Evolutionary conservation across 495 filamentous ascomycete genomes (phyloP), one percentile per base, ranked within the genome.

Genomic region (Aspergillus olivimuriae): DNA sequence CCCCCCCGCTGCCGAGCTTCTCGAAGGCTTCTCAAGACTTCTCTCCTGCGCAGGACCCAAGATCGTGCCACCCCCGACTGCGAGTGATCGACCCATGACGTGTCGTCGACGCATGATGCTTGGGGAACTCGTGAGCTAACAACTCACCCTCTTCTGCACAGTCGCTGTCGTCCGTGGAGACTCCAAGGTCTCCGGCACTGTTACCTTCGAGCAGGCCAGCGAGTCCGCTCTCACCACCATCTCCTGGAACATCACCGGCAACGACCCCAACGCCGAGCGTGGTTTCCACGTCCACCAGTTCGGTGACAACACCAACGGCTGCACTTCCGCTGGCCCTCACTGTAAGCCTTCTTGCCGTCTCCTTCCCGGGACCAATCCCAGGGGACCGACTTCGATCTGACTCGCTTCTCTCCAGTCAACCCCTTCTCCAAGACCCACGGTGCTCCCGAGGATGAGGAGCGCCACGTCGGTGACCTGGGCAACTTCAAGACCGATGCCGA

Each of bases 221-320:
- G 92, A 95, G 77, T 77, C 67, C 58, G 61, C 75, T 56, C 78
- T 82, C 44, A 97, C 92, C 58, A 94, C 77, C 65, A 76, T 97
- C 70, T 77, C 83, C 54, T 97, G 86, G 80, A 80, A 97, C 70
- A 91, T 97, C 72, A 78, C 78, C 51, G 89, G 90, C 75, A 70
- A 94, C 71, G 90, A 96, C 61, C 60, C 90, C 71, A 96, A 94
- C 57, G 91, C 92, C 58, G 79, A 91, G 82, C 89, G 94, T 73
- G 92, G 84, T 68, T 84, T 95, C 77, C 94, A 97, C 77, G 83
- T 97, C 60, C 92, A 97, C 75, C 85, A 92, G 72, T 98, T 95
- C 61, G 92, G 94, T 67, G 92, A 96, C 80, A 97, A 96, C 78
- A 96, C 94, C 76, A 98, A 97, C 71, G 92, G 94, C 66, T 98